These are phyloP conservation scores for Acanthamoeba triangularis DNA, from an alignment of 208 protist species.

Conservation along the genomic window DNA sequence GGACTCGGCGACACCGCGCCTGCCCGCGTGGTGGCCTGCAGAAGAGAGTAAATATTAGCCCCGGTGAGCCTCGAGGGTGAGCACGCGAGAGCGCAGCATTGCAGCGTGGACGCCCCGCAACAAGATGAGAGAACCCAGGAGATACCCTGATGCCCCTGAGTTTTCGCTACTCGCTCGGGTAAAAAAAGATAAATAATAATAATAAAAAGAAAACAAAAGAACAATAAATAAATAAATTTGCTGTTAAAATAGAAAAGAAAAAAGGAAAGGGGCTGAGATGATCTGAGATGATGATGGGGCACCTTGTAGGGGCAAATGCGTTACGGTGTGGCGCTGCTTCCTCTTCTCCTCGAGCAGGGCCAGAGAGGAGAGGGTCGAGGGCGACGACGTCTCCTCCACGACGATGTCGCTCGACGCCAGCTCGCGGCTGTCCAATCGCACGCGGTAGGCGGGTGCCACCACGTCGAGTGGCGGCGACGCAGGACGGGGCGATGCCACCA, in stretches of 20 bases:
- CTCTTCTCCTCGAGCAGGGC: not conserved
- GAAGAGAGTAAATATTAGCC: not conserved
- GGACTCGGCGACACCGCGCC: not conserved
- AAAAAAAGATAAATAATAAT: not conserved
- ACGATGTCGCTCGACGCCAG: slow-evolving; percentile 40
- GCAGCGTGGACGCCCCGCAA: too few relatives aligned
- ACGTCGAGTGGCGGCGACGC: slow-evolving; percentile 40
- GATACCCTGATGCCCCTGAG: not conserved
- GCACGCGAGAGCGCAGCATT: too few relatives aligned
- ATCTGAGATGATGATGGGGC: not conserved
- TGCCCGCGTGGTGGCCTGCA: not conserved
- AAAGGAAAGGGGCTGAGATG: not conserved
- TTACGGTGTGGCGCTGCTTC: not conserved
- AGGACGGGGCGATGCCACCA: not conserved
- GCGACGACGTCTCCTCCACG: not conserved
- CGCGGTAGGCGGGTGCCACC: not conserved
- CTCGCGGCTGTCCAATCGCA: slow-evolving; percentile 14
- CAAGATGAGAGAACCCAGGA: too few relatives aligned
- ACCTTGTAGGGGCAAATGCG: not conserved
- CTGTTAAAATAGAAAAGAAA: not conserved
- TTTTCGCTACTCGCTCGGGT: not conserved
- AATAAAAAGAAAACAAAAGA: not conserved
- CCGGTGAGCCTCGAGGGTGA: too few relatives aligned
- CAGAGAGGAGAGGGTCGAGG: not conserved
- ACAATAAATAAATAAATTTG: slow-evolving; percentile 1